Conservation (phyloP, 2,329 filamentous ascomycete species). For the Fusarium goolgardi region DNA sequence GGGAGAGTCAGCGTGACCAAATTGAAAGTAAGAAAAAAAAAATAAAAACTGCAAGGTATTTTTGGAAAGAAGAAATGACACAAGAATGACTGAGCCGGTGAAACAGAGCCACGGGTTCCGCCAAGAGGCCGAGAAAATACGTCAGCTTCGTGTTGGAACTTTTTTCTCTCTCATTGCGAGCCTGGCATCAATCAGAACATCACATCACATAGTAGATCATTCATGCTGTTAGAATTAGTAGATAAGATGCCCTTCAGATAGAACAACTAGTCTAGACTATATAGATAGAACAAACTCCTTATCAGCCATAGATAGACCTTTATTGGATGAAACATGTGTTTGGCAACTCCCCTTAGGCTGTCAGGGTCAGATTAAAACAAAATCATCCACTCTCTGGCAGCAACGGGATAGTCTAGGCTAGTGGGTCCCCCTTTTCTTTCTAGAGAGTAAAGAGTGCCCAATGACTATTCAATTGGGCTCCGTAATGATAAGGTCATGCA, state of each 20-base stretch:
- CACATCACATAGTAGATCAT: not conserved
- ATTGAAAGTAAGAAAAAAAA: not conserved
- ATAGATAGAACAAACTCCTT: not conserved
- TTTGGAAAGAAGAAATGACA: slow-evolving; percentile 26
- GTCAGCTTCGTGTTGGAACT: slow-evolving; percentile 18
- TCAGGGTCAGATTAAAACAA: slow-evolving; percentile 14
- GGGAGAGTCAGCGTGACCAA: slow-evolving; percentile 26
- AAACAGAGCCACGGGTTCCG: slow-evolving; percentile 18
- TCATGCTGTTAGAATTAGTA: not conserved
- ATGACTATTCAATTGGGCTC: slow-evolving; percentile 30
- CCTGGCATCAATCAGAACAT: not conserved
- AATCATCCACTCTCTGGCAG: slow-evolving; percentile 27
- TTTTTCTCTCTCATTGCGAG: not conserved
- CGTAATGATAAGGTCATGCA: slow-evolving; percentile 47
- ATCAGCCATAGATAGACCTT: slow-evolving; percentile 15
- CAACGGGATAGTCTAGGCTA: not conserved
- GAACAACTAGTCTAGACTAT: not conserved
- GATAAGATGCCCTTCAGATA: not conserved
- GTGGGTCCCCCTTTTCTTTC: slow-evolving; percentile 6
- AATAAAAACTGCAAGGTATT: not conserved
- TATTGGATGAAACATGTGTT: not conserved
- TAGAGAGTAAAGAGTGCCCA: slow-evolving; percentile 19
- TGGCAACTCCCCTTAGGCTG: not conserved
- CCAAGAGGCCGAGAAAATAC: slow-evolving; percentile 34
- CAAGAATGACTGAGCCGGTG: slow-evolving; percentile 29